Conservation (phyloP, 2,329 filamentous ascomycete genomes). For the Rhynchosporium graminicola region DNA sequence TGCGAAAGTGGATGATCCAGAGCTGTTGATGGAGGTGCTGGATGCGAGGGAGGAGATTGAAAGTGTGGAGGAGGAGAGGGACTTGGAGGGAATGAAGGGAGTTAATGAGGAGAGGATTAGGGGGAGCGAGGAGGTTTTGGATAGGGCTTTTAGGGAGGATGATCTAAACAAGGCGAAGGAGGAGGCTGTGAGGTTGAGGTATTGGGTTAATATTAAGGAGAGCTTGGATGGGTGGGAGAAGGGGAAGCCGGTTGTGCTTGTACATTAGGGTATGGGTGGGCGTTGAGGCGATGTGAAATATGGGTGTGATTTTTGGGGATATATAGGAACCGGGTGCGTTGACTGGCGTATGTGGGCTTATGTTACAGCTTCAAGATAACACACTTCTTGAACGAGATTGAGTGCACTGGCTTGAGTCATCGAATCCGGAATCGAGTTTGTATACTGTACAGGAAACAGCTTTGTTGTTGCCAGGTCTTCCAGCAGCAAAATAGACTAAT, state of each 20-base stretch:
- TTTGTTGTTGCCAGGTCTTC: too few species aligned
- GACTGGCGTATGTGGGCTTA: neutral
- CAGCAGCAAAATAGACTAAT: too few species aligned
- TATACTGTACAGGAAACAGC: too few species aligned
- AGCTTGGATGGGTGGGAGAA: conserved; percentile 82
- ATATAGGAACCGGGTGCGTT: neutral
- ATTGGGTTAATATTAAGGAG: conserved; percentile 88
- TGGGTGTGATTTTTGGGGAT: neutral
- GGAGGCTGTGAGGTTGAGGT: conserved; percentile 78
- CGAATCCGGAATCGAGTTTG: too few species aligned
- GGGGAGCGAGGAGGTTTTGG: conserved; percentile 63
- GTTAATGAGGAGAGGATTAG: conserved; percentile 70
- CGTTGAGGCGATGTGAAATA: neutral
- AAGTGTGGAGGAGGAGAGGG: conserved; percentile 66
- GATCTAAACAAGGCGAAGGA: conserved; percentile 65
- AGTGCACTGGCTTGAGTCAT: too few species aligned
- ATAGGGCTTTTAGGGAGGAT: conserved; percentile 63
- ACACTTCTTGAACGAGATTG: neutral
- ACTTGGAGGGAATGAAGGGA: conserved; percentile 57
- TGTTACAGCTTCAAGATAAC: neutral
- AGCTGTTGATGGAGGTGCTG: conserved; percentile 75
- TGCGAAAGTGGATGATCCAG: conserved; percentile 65
- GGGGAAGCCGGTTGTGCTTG: conserved; percentile 61
- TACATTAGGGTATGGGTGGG: conserved; percentile 46
- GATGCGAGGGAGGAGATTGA: conserved; percentile 78